Base-by-base conservation (phyloP, 108 stramenopile species). In the Epithemia pelagica region DNA sequence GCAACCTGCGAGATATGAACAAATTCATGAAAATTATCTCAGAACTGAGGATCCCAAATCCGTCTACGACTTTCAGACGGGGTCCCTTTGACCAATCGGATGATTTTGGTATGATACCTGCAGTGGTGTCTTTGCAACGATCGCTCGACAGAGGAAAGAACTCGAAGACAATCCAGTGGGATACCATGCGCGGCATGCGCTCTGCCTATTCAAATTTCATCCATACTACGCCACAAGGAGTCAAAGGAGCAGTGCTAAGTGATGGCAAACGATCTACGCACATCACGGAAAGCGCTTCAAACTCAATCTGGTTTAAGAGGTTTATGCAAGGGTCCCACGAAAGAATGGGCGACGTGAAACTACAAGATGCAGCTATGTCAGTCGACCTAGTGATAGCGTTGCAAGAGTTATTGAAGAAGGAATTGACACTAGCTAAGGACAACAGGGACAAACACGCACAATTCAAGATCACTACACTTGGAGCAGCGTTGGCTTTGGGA, bases 61-160 rank as follows among this genome's bases (percentile, higher is more conserved):
- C 10, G 37, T 46, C 15, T 5, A 21, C 29, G 2, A 29, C 21
- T 18, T 54, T 62, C 2, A 5, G 10, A 5, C 37, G 37, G 37
- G 37, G 37, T 10, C 30, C 15, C 51, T 24, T 22, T 26, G 2
- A 1, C 20, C 58, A 8, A 26, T 19, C 20, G 1, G 78, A 83
- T 66, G 20, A 2, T 22, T 61, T 68, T 0, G 76, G 76, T 7
- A 77, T 79, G 73, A 59, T 68, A 0, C 2, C 56, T 0, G 73
- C 73, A 30, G 73, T 75, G 22, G 73, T 65, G 23, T 61, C 77
- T 55, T 32, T 80, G 23, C 18, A 57, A 15, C 51, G 55, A 18
- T 75, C 76, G 0, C 24, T 78, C 21, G 53, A 67, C 8, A 33
- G n/a, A 21, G 75, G 77, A 0, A 51, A 73, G 0, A 67, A 68